Base-by-base conservation (phyloP, 2,329 filamentous ascomycete species). In the Ophiocordyceps australis region DNA sequence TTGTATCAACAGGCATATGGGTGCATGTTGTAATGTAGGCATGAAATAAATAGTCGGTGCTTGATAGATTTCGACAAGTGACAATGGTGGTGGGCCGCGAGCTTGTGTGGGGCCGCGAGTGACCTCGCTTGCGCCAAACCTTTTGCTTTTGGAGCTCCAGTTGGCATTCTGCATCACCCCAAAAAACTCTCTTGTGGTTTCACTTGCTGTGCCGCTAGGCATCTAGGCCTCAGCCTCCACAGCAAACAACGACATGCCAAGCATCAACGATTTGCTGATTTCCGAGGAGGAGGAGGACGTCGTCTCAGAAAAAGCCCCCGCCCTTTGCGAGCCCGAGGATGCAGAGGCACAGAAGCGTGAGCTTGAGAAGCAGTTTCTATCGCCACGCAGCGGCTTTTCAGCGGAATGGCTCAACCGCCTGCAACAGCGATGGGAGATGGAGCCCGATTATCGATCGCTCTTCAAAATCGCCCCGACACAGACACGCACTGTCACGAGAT, bases 401-500 rank as follows among this genome's bases (percentile, higher is more conserved):
- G 58, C 69, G 5, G 73, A 77, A 42, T 95, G 89, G 83, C 65
- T 98, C 31, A 83, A 93, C 47, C 67, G 69, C 28, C 54, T 95
- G 22, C 89, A 98, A 52, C 81, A 86, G 62, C 59, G 65, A 41
- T 98, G 86, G 89, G 80, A 93, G 34, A 64, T 72, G 29, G 69
- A 80, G 4, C 66, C 73, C 20, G 76, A 93, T 40, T 78, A 85
- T 45, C 67, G 72, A n/a, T 73, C 82, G 29, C 65, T 95, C 12
- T 93, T 92, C 50, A 70, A 75, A 34, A 65, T 95, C 28, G 82
- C 83, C 2, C 80, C 83, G 4, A 91, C 86, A 0, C 89, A 95
- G 52, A 86, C 83, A 11, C 72, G 89, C 30, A 95, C 85, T n/a
- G 75, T 94, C 37, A 93, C 82, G 16, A 74, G 89, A 17, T 98